Percentiles rank a stretch among this genome's conserved stretches.
These are phyloP conservation scores for Chiua sp. DNA, from an alignment of 1,284 basidiomycete genomes.

Conservation along the genomic window DNA sequence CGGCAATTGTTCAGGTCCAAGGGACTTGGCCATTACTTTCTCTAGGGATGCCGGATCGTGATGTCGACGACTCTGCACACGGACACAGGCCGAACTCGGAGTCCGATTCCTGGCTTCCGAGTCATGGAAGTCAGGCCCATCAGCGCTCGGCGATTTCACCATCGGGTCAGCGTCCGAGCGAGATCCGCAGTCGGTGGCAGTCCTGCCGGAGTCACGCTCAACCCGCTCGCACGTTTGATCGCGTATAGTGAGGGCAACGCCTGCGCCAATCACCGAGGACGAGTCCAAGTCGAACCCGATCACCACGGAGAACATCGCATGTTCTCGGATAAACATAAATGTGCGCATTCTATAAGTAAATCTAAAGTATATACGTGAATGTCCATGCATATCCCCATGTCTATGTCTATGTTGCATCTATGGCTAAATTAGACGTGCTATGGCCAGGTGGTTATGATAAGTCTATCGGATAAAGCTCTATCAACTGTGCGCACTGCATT, in stretches of 20 bases:
- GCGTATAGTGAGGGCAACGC: too few species aligned
- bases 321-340: not conserved
- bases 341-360: not conserved
- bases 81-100: too few species aligned
- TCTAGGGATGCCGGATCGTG: too few species aligned
- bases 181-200: not conserved
- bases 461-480: not conserved
- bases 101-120: too few species aligned
- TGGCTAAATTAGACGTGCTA: not conserved
- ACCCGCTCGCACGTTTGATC: not conserved
- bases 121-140: too few species aligned
- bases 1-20: too few species aligned
- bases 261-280: not conserved
- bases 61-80: too few species aligned
- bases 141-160: not conserved
- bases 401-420: not conserved
- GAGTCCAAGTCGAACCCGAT: not conserved
- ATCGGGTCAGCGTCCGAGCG: not conserved
- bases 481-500: not conserved
- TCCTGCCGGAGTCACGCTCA: not conserved
- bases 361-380: not conserved
- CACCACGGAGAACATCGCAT: not conserved
- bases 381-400: not conserved
- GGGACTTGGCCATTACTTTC: too few species aligned
- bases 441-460: not conserved